Evolutionary conservation across 164 flowering plant genomes (phyloP).

Genomic region (Annona squamosa): DNA sequence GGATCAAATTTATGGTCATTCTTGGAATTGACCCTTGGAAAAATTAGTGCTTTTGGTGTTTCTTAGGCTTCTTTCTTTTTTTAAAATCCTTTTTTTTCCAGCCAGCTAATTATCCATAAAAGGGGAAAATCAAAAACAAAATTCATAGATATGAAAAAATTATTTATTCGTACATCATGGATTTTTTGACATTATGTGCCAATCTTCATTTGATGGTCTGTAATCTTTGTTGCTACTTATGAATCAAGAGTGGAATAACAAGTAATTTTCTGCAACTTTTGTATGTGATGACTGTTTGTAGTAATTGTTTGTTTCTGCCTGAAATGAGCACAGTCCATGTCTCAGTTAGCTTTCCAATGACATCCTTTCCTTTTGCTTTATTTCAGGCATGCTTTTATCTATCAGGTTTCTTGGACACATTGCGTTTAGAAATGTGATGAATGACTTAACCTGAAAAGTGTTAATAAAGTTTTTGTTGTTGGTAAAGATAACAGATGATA

Average conservation of each 20-base stretch:
- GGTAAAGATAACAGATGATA: not conserved
- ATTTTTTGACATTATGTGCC: not conserved
- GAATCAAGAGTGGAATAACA: not conserved
- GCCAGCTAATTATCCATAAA: too few species aligned
- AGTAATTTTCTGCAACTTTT: not conserved
- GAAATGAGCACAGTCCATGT: not conserved
- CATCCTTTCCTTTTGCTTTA: not conserved
- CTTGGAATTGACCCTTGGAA: too few species aligned
- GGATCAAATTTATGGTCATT: too few species aligned
- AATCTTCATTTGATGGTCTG: not conserved
- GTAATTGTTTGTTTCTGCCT: not conserved
- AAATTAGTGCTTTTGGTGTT: too few species aligned
- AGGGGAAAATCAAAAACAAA: too few species aligned
- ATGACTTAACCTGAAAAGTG: not conserved
- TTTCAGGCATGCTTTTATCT: conserved; percentile 1
- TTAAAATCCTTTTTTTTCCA: too few species aligned
- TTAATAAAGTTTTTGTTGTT: not conserved
- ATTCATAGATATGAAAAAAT: too few species aligned
- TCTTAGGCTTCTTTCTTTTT: too few species aligned
- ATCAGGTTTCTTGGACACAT: not conserved
- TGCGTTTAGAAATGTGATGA: not conserved
- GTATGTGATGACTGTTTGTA: not conserved
- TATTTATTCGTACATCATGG: too few species aligned
- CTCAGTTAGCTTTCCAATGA: not conserved
- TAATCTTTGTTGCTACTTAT: not conserved